These are phyloP conservation scores for Fusarium secorum DNA, from an alignment of 2,329 filamentous ascomycete species.

Conservation along the genomic window DNA sequence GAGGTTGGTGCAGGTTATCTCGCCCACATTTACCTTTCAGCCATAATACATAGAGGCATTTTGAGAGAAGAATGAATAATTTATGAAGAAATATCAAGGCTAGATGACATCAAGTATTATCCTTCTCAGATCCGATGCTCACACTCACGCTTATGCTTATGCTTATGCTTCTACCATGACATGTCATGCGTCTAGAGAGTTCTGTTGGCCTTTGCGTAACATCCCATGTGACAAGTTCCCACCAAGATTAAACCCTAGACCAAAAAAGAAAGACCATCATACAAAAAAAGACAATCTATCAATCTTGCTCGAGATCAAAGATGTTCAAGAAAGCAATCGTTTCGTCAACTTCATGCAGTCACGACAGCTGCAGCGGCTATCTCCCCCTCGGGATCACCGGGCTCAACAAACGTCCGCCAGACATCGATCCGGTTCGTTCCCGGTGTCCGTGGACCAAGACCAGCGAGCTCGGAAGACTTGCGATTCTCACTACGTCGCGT, in stretches of 20 bases:
- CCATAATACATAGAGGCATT: rapidly evolving
- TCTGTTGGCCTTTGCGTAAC: slow-evolving; percentile 30
- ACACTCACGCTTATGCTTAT: slow-evolving; percentile 19
- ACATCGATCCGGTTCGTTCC: slow-evolving; percentile 59
- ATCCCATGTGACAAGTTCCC: slow-evolving; percentile 13
- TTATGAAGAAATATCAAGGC: slow-evolving; percentile 1
- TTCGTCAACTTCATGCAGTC: background rate
- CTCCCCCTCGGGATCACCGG: slow-evolving; percentile 51
- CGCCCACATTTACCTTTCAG: background rate
- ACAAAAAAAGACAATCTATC: slow-evolving; percentile 5
- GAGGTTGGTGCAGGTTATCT: background rate
- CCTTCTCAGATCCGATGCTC: background rate
- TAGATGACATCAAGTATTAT: slow-evolving; percentile 13
- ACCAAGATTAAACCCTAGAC: background rate
- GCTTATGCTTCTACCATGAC: slow-evolving; percentile 16
- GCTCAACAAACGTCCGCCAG: slow-evolving; percentile 58
- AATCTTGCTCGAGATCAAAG: slow-evolving; percentile 12
- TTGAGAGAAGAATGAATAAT: background rate
- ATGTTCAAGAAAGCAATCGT: background rate
- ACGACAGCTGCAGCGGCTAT: slow-evolving; percentile 23
- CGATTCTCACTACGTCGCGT: slow-evolving; percentile 42
- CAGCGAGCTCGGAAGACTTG: slow-evolving; percentile 56
- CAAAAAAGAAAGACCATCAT: slow-evolving; percentile 17
- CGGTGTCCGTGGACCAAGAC: slow-evolving; percentile 54
- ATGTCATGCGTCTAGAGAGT: slow-evolving; percentile 20